Conservation (phyloP, 2,329 filamentous ascomycete species). For the Trichoderma afroharzianum region DNA sequence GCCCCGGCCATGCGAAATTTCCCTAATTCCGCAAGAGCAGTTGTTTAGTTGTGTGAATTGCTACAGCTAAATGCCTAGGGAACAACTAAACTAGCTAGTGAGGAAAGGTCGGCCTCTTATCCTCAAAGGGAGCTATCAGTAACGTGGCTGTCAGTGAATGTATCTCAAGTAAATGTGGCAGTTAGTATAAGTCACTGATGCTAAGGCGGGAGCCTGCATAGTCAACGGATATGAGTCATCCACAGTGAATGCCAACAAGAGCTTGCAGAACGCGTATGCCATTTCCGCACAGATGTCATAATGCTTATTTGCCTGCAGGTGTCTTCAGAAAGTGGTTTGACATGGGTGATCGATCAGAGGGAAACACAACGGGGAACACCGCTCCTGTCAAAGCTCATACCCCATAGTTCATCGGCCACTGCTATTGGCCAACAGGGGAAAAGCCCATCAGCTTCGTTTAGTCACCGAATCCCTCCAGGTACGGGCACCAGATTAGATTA, state of each 20-base stretch:
- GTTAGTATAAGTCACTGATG: too few species aligned
- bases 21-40: neutral
- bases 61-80: too few species aligned
- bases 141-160: too few species aligned
- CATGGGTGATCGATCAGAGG: neutral
- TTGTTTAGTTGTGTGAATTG: too few species aligned
- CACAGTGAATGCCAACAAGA: too few species aligned
- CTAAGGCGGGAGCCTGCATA: too few species aligned
- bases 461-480: neutral
- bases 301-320: neutral
- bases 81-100: too few species aligned
- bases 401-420: neutral
- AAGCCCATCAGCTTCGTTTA: neutral
- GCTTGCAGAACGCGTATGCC: neutral
- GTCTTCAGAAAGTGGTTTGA: neutral
- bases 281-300: neutral
- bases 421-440: neutral
- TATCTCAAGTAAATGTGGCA: too few species aligned
- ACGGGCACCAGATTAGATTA: neutral
- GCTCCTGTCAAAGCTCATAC: neutral
- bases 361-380: neutral
- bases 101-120: too few species aligned
- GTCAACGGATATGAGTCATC: too few species aligned
- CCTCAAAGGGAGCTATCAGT: too few species aligned
- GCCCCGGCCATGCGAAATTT: neutral